These are phyloP conservation scores for Lasiosphaeria miniovina DNA, from an alignment of 495 filamentous ascomycete species.

Conservation along the genomic window DNA sequence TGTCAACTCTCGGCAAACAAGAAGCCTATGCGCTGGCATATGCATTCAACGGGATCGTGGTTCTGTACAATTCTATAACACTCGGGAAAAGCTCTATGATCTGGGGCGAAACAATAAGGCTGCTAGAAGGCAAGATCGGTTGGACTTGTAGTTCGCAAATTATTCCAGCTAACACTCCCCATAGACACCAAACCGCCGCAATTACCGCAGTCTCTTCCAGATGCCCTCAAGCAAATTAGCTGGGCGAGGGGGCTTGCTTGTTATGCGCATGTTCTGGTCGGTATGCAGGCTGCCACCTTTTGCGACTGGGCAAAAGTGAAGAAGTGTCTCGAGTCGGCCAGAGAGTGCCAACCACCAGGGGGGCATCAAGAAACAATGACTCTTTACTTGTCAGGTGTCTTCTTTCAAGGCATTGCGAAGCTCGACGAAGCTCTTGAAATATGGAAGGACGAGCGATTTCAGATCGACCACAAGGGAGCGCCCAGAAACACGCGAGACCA, in stretches of 20 bases:
- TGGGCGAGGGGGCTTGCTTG: constrained; percentile 45
- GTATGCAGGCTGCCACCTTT: constrained; percentile 43
- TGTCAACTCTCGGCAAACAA: constrained; percentile 49
- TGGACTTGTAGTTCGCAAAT: background rate
- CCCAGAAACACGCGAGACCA: constrained; percentile 40
- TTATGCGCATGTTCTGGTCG: constrained; percentile 47
- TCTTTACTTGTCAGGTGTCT: constrained; percentile 70
- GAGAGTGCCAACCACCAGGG: constrained; percentile 28
- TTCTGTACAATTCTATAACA: constrained; percentile 59
- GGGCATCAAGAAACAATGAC: constrained; percentile 39
- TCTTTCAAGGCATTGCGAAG: constrained; percentile 75
- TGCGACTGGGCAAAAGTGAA: constrained; percentile 46
- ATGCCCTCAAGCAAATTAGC: constrained; percentile 38
- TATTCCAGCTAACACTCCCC: constrained; percentile 22
- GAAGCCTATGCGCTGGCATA: constrained; percentile 49
- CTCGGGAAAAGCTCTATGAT: constrained; percentile 56
- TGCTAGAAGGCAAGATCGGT: constrained; percentile 22
- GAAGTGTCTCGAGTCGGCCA: constrained; percentile 39
- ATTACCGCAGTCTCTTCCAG: constrained; percentile 37
- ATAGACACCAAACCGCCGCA: constrained; percentile 31
- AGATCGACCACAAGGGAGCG: constrained; percentile 42
- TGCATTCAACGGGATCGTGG: constrained; percentile 66
- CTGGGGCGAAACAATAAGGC: constrained; percentile 40
- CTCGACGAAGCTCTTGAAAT: constrained; percentile 61
- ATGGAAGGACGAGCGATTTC: constrained; percentile 60